Conservation (phyloP, 1,284 basidiomycete genomes). For the Stereum hirsutum region DNA sequence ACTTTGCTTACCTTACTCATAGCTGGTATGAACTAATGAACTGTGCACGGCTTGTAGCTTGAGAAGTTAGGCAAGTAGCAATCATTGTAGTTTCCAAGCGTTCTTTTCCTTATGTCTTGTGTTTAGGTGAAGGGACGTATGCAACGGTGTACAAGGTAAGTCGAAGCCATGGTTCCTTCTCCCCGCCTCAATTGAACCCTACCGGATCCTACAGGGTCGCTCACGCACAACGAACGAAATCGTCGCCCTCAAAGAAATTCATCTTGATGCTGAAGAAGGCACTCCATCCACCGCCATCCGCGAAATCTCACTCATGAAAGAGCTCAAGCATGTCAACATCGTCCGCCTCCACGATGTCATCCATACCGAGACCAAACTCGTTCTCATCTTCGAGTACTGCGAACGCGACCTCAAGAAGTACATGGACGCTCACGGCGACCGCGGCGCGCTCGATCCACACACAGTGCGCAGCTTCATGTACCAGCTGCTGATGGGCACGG, state of each 20-base stretch:
- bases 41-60: slow-evolving; percentile 46
- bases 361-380: slow-evolving; percentile 95
- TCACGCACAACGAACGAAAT: slow-evolving; percentile 85
- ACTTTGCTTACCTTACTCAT: too few species aligned
- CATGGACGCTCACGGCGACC: slow-evolving; percentile 97
- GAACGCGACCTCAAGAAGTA: slow-evolving; percentile 99
- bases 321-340: slow-evolving; percentile 92
- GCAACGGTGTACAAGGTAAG: slow-evolving; percentile 87
- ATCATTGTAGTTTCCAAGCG: slow-evolving; percentile 5
- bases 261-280: slow-evolving; percentile 92
- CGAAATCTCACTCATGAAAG: slow-evolving; percentile 95
- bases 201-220: slow-evolving; percentile 48
- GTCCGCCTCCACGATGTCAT: slow-evolving; percentile 97
- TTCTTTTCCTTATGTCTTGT: not conserved
- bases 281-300: slow-evolving; percentile 93
- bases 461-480: slow-evolving; percentile 98
- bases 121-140: slow-evolving; percentile 73
- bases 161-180: slow-evolving; percentile 3
- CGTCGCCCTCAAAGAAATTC: slow-evolving; percentile 89
- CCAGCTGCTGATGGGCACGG: slow-evolving; percentile 94
- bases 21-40: too few species aligned
- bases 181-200: not conserved
- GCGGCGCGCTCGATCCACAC: slow-evolving; percentile 86
- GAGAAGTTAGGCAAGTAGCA: slow-evolving; percentile 68
- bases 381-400: slow-evolving; percentile 98